These are phyloP conservation scores for Grosmannia clavigera DNA, from an alignment of 2,329 filamentous ascomycete genomes.

Conservation along the genomic window DNA sequence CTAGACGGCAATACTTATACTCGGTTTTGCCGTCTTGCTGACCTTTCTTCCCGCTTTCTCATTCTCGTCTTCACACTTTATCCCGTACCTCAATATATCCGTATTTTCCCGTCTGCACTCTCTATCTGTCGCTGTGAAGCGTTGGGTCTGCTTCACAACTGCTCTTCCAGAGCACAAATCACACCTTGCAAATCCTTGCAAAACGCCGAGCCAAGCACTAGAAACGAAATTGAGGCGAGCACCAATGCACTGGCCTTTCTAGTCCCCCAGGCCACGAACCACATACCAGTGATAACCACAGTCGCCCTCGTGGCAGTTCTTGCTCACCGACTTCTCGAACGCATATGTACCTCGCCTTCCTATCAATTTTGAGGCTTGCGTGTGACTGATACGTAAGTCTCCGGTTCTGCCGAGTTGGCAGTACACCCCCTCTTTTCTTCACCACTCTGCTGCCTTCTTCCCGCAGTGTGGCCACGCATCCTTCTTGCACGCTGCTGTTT, in stretches of 20 bases:
- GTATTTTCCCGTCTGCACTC: not conserved
- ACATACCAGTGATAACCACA: not conserved
- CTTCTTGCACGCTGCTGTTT: not conserved
- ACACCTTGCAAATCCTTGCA: not conserved
- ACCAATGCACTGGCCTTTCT: not conserved
- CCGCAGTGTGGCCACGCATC: not conserved
- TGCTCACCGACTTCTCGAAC: slow-evolving; percentile 7
- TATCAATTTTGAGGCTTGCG: not conserved
- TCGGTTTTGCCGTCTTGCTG: not conserved
- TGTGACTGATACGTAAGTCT: slow-evolving; percentile 3
- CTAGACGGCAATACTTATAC: not conserved
- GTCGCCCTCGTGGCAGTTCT: not conserved
- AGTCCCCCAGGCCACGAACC: not conserved
- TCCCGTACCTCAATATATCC: not conserved
- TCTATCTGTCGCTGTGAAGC: not conserved
- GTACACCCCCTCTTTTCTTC: not conserved
- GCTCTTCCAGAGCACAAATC: not conserved
- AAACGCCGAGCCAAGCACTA: not conserved
- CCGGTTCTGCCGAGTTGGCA: not conserved
- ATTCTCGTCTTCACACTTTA: not conserved
- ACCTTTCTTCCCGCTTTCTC: not conserved
- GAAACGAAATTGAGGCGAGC: not conserved
- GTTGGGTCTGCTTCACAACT: not conserved
- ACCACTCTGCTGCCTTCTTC: not conserved
- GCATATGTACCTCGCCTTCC: not conserved